These are phyloP conservation scores for Vaucheria bursata DNA, from an alignment of 352 stramenopile genomes.

Conservation along the genomic window DNA sequence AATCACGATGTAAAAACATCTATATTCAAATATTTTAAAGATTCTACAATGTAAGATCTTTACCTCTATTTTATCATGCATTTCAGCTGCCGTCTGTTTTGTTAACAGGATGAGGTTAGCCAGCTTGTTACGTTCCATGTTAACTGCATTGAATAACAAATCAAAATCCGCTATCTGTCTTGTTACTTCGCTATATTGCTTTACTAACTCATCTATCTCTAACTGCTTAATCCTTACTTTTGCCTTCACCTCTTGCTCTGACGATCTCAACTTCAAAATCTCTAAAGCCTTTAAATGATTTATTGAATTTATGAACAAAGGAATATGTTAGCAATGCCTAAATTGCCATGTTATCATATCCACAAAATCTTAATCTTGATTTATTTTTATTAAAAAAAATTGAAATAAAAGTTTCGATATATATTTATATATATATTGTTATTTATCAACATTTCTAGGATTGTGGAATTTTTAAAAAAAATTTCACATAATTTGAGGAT, in stretches of 20 bases:
- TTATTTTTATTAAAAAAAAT: too few relatives aligned
- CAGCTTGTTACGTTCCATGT: slow-evolving; percentile 90
- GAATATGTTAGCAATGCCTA: too few relatives aligned
- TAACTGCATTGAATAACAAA: slow-evolving; percentile 84
- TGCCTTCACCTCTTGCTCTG: slow-evolving; percentile 39
- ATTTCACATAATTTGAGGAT: too few relatives aligned
- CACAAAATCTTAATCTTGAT: too few relatives aligned
- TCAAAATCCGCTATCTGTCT: slow-evolving; percentile 83
- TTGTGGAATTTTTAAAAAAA: too few relatives aligned
- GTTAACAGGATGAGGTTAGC: slow-evolving; percentile 80
- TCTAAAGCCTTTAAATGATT: not conserved
- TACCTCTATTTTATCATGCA: slow-evolving; percentile 93
- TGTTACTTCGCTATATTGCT: slow-evolving; percentile 82
- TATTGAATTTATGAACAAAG: not conserved
- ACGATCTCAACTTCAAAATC: not conserved
- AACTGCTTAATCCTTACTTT: slow-evolving; percentile 84
- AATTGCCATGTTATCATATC: too few relatives aligned
- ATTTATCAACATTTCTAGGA: too few relatives aligned
- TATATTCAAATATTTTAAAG: too few relatives aligned
- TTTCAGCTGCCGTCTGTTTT: slow-evolving; percentile 80
- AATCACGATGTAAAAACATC: too few relatives aligned
- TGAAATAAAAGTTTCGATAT: too few relatives aligned
- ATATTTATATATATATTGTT: too few relatives aligned
- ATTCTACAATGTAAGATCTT: too few relatives aligned
- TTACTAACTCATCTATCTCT: slow-evolving; percentile 80